phyloP scores from a whole-genome alignment of 768 basidiomycete species.

The Lyophyllum semitale region DNA sequence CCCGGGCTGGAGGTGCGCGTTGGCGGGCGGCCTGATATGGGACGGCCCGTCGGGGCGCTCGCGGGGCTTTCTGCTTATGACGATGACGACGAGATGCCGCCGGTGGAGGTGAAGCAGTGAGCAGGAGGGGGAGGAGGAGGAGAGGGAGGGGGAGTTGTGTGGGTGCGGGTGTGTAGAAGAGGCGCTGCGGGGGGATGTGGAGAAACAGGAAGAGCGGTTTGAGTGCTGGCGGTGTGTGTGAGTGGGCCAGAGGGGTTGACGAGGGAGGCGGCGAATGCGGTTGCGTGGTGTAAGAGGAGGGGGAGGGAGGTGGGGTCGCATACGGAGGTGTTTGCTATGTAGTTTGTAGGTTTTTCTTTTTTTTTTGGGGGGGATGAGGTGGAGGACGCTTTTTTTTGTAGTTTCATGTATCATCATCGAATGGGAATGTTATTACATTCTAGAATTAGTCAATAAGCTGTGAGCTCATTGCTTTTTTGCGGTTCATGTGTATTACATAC shows the following conservation, averaged over 20 bases:
- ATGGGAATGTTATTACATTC: too few relatives aligned
- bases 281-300: conserved; percentile 54
- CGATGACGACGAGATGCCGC: not conserved
- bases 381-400: too few relatives aligned
- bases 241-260: conserved; percentile 79
- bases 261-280: conserved; percentile 75
- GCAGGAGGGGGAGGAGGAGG: not conserved
- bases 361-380: too few relatives aligned
- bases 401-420: too few relatives aligned
- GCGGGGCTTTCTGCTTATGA: conserved; percentile 6
- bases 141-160: too few relatives aligned
- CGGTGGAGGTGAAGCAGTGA: too few relatives aligned
- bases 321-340: conserved; percentile 70
- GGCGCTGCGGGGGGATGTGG: conserved; percentile 14
- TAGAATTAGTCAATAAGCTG: too few relatives aligned
- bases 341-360: too few relatives aligned
- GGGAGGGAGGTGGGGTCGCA: conserved; percentile 66
- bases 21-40: conserved; percentile 19
- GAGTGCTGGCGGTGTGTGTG: conserved; percentile 71
- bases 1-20: conserved; percentile 45
- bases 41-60: conserved; percentile 8
- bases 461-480: too few relatives aligned
- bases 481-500: too few relatives aligned
- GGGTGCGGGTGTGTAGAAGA: too few relatives aligned
- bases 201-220: conserved; percentile 13